A percentile compares a stretch with the other conserved stretches of the same genome.
These are phyloP conservation scores for Bruguiera parviflora DNA, from an alignment of 345 rosid genomes.

Conservation along the genomic window DNA sequence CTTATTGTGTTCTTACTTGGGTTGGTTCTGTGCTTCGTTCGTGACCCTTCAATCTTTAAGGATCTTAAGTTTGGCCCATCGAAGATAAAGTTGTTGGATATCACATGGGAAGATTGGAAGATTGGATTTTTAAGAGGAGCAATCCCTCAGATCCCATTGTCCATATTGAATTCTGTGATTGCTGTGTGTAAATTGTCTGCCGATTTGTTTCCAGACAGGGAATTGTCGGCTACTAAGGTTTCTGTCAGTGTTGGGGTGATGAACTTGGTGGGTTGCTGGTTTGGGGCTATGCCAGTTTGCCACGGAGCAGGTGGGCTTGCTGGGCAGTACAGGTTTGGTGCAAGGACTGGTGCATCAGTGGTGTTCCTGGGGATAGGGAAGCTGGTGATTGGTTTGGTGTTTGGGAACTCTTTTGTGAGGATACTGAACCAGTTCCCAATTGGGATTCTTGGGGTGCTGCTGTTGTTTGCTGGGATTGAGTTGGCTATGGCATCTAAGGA, in stretches of 20 bases:
- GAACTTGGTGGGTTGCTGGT: constrained; percentile 84
- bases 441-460: constrained; percentile 70
- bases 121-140: constrained; percentile 65
- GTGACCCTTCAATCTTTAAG: constrained; percentile 51
- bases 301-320: constrained; percentile 88
- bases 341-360: constrained; percentile 64
- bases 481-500: constrained; percentile 82
- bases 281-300: constrained; percentile 87
- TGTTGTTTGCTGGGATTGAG: constrained; percentile 77
- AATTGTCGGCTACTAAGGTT: constrained; percentile 62
- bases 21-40: constrained; percentile 51
- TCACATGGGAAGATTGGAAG: constrained; percentile 83
- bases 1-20: constrained; percentile 56
- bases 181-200: constrained; percentile 73
- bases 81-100: constrained; percentile 39
- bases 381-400: constrained; percentile 54
- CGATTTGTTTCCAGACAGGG: constrained; percentile 60
- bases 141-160: constrained; percentile 76
- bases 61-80: constrained; percentile 67
- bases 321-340: constrained; percentile 78
- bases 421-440: constrained; percentile 62
- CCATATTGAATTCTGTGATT: constrained; percentile 67
- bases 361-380: constrained; percentile 65
- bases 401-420: constrained; percentile 76
- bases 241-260: constrained; percentile 63